Base-by-base conservation (phyloP, 495 filamentous ascomycete genomes). In the Penicillium egyptiacum region DNA sequence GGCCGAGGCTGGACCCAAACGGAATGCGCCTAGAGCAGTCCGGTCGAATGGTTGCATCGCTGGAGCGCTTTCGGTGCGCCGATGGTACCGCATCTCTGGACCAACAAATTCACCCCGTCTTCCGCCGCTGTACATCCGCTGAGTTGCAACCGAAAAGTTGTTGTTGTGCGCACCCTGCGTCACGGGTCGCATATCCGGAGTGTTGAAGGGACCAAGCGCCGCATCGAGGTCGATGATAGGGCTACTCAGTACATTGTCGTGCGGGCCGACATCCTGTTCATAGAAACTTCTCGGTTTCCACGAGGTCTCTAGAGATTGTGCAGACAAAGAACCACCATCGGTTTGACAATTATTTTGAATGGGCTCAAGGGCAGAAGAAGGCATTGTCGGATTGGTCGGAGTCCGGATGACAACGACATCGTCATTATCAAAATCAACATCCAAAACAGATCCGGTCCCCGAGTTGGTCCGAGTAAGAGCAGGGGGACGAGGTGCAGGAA, bases 181-280 rank as follows among this genome's bases (percentile, higher is more conserved):
- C 1, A 14, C 5, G 12, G 65, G 63, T 3, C 67, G 60, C 60
- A 78, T 79, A 56, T 82, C 75, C 4, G 91, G 90, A 1, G 90
- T 93, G 65, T 94, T 92, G 73, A 96, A 96, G 0, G 94, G 92
- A 3, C 90, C 90, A 11, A 98, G 77, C n/a, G 93, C 94, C 35
- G 92, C 94, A 78, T 98, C 94, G 40, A 98, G 77, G 74, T 98
- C 94, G 51, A 98, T 93, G 56, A 96, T 83, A 5, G 88, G 89
- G 62, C 86, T 69, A 31, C 57, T 91, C 46, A 86, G 77, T 2
- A 75, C 60, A 51, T 90, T 86, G 33, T 82, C 79, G 28, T 87
- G 83, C 4, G 49, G 57, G 10, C 52, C 46, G 25, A 57, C 23
- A 43, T 42, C 65, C 55, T 78, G 75, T 49, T 78, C 75, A 39